Evolutionary conservation across 305 asterid species (phyloP).

Genomic region (Rubia occidens): DNA sequence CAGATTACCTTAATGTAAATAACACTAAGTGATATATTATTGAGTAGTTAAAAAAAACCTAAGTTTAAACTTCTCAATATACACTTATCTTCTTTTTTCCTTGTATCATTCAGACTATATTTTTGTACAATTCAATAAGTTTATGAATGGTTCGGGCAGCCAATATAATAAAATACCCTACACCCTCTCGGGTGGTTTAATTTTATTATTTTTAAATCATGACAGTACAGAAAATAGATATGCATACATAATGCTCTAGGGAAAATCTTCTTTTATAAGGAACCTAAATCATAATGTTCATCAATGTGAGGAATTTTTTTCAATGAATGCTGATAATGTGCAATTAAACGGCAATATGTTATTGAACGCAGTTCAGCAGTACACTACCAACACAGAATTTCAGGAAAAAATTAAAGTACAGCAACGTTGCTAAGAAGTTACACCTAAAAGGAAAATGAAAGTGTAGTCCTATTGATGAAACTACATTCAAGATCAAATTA

Average conservation of each 20-base stretch:
- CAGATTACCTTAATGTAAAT: no score
- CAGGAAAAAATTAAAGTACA: not conserved
- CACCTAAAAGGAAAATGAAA: not conserved
- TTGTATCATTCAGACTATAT: no score
- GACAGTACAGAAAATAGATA: not conserved
- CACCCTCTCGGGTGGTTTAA: no score
- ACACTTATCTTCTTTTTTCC: no score
- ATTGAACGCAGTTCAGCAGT: not conserved
- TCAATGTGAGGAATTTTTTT: not conserved
- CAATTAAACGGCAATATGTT: not conserved
- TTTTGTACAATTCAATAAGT: no score
- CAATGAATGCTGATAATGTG: not conserved
- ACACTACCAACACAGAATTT: not conserved
- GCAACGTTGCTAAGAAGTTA: not conserved
- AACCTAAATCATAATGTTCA: not conserved
- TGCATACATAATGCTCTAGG: not conserved
- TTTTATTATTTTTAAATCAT: no score
- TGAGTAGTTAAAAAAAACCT: no score
- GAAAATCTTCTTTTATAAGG: not conserved
- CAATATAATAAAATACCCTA: no score
- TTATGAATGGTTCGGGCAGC: no score
- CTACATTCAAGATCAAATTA: constrained; percentile 15
- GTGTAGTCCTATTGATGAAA: not conserved
- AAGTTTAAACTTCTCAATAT: no score
- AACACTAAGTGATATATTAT: no score